phyloP scores from a whole-genome alignment of 192 early-diverging fungal genomes.

The Podila minutissima region DNA sequence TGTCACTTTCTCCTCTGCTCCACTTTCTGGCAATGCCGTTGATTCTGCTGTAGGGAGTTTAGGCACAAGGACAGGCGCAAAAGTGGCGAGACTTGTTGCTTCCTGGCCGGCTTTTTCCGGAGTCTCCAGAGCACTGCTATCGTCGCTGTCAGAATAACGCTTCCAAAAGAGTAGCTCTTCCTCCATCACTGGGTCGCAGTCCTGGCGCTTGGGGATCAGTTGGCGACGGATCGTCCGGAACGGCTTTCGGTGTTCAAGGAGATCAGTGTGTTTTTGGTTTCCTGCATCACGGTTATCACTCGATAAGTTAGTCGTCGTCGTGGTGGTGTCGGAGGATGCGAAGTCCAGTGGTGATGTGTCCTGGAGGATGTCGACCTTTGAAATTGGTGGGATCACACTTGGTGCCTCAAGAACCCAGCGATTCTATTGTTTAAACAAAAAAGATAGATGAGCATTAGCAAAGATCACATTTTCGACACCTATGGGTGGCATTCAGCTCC shows the following conservation, averaged over 20 bases:
- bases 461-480: not conserved
- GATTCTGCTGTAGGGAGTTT: constrained; percentile 1
- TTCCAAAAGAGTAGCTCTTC: constrained; percentile 54
- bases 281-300: constrained; percentile 6
- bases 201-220: constrained; percentile 58
- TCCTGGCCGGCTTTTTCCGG: not conserved
- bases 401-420: constrained; percentile 71
- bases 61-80: not conserved
- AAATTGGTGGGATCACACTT: constrained; percentile 69
- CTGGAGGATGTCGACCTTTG: constrained; percentile 57
- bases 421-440: constrained; percentile 27
- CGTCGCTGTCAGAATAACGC: not conserved
- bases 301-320: constrained; percentile 32
- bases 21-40: not conserved
- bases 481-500: not conserved
- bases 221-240: constrained; percentile 40
- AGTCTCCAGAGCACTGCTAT: constrained; percentile 24
- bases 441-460: not conserved
- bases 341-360: not conserved
- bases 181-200: constrained; percentile 54
- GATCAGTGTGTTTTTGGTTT: constrained; percentile 1
- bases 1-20: not conserved
- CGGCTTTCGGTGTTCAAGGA: constrained; percentile 9
- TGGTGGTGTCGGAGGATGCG: not conserved
- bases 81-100: not conserved